These are phyloP conservation scores for Boletus huronensis DNA, from an alignment of 768 basidiomycete genomes.

Conservation along the genomic window DNA sequence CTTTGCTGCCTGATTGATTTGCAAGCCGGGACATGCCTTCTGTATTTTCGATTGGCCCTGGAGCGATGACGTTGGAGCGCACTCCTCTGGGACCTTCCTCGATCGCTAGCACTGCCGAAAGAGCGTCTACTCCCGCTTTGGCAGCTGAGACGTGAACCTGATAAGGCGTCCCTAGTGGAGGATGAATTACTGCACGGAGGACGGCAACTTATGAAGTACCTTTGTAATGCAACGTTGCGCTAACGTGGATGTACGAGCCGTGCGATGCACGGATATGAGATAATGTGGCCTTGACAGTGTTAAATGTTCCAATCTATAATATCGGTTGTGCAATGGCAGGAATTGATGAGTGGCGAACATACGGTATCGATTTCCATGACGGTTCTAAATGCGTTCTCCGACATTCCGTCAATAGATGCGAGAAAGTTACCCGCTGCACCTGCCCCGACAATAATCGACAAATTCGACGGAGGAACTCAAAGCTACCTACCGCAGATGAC, in stretches of 20 bases:
- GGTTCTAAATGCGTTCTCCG: slow-evolving; percentile 87
- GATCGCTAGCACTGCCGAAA: slow-evolving; percentile 80
- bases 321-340: neutral
- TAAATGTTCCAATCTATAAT: slow-evolving; percentile 79
- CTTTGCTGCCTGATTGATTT: neutral
- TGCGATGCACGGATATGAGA: slow-evolving; percentile 62
- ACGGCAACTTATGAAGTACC: slow-evolving; percentile 39
- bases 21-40: slow-evolving; percentile 67
- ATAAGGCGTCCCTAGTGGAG: slow-evolving; percentile 60
- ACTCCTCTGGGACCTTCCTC: slow-evolving; percentile 97
- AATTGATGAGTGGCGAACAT: slow-evolving; percentile 19
- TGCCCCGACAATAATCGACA: slow-evolving; percentile 26
- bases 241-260: slow-evolving; percentile 87
- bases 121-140: slow-evolving; percentile 90
- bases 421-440: slow-evolving; percentile 97
- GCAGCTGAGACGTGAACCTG: slow-evolving; percentile 95
- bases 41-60: slow-evolving; percentile 79
- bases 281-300: slow-evolving; percentile 92
- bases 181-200: neutral
- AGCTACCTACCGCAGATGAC: slow-evolving; percentile 78
- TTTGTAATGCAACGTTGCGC: slow-evolving; percentile 81
- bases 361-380: slow-evolving; percentile 94
- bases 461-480: neutral
- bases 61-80: slow-evolving; percentile 82
- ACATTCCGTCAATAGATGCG: slow-evolving; percentile 76